Evolutionary conservation across 2,329 filamentous ascomycete species (phyloP).

Genomic region (Sporothrix dimorphospora): DNA sequence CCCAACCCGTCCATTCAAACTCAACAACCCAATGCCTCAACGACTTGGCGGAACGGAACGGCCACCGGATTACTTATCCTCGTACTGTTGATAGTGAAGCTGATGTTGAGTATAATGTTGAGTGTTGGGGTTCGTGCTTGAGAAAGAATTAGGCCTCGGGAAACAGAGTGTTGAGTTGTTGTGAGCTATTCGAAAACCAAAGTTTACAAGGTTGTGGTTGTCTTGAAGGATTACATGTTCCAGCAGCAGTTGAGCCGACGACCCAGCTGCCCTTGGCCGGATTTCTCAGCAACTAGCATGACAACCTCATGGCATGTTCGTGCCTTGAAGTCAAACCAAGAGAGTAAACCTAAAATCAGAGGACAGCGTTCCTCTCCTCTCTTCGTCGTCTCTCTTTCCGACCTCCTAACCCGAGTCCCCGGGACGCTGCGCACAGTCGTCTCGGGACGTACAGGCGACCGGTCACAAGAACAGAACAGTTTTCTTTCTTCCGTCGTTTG

Average conservation of each 20-base stretch:
- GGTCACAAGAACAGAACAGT: slow-evolving; percentile 16
- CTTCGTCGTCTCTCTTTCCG: neutral
- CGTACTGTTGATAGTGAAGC: neutral
- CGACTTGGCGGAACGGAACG: neutral
- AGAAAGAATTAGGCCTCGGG: neutral
- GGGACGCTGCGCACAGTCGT: neutral
- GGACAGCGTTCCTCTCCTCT: neutral
- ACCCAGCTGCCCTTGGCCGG: neutral
- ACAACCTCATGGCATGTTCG: neutral
- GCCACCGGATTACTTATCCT: neutral
- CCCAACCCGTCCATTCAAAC: neutral
- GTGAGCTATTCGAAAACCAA: neutral
- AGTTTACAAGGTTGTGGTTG: neutral
- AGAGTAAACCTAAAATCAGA: too few species aligned
- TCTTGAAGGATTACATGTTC: neutral
- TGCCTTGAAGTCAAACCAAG: neutral
- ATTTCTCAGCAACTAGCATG: neutral
- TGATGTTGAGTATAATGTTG: neutral
- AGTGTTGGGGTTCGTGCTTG: neutral
- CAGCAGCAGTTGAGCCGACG: neutral
- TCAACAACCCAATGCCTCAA: neutral
- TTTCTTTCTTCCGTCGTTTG: neutral
- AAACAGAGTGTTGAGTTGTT: neutral
- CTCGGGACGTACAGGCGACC: neutral
- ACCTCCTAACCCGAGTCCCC: too few species aligned